Conservation (phyloP, 441 rosid species). For the Omphalea diandra region DNA sequence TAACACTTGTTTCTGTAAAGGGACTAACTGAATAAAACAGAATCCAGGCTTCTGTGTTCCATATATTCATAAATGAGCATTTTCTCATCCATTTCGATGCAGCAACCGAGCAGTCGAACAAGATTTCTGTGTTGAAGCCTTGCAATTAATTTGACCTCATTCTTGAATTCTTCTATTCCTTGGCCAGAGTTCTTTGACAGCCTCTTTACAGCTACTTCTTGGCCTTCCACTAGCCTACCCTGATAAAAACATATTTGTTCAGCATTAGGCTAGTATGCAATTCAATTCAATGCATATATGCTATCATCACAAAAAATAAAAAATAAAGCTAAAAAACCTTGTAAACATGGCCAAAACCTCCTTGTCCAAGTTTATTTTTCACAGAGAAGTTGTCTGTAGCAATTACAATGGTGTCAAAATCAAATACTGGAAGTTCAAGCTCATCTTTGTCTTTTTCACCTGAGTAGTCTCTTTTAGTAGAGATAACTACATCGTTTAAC, state of each 20-base stretch:
- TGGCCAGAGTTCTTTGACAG: conserved; percentile 52
- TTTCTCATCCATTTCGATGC: conserved; percentile 47
- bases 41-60: conserved; percentile 55
- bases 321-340: too few species aligned
- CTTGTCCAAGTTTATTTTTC: conserved; percentile 62
- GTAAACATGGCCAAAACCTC: conserved; percentile 81
- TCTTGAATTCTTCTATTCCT: conserved; percentile 61
- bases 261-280: neutral
- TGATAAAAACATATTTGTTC: conserved; percentile 23
- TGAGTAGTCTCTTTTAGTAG: conserved; percentile 53
- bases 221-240: conserved; percentile 59
- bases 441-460: conserved; percentile 52
- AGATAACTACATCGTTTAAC: conserved; percentile 51
- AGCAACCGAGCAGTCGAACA: conserved; percentile 53
- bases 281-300: neutral
- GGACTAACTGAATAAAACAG: conserved; percentile 45
- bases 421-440: conserved; percentile 60
- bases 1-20: too few species aligned
- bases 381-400: conserved; percentile 59
- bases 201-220: conserved; percentile 54
- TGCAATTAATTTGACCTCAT: conserved; percentile 52
- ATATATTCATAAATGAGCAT: conserved; percentile 53
- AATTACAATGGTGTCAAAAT: conserved; percentile 43
- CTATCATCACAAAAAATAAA: conserved; percentile 13
- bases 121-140: conserved; percentile 62